phyloP scores from a whole-genome alignment of 2,329 filamentous ascomycete genomes.

The Dactylonectria estremocensis region DNA sequence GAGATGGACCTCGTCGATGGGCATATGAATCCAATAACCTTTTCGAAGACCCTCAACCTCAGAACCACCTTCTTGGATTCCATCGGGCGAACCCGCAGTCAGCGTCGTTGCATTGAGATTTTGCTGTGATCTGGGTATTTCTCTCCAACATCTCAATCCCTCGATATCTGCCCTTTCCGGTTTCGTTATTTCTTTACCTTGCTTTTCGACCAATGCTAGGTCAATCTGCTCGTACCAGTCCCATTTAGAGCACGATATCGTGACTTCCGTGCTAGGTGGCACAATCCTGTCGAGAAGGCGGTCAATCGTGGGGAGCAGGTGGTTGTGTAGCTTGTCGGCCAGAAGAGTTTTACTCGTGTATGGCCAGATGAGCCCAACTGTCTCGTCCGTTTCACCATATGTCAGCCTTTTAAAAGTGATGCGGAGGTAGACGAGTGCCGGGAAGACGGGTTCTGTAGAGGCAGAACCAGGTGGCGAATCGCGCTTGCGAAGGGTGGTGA shows the following conservation, averaged over 20 bases:
- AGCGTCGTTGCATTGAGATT: not conserved
- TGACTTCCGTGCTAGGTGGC: slow-evolving; percentile 31
- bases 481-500: slow-evolving; percentile 9
- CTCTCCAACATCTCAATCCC: slow-evolving; percentile 38
- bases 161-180: slow-evolving; percentile 34
- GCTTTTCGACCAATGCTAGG: slow-evolving; percentile 30
- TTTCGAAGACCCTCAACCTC: not conserved
- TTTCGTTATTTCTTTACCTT: slow-evolving; percentile 30
- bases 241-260: slow-evolving; percentile 36
- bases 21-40: slow-evolving; percentile 40
- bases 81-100: not conserved
- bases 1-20: slow-evolving; percentile 30
- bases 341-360: slow-evolving; percentile 30
- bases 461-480: not conserved
- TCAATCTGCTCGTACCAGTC: slow-evolving; percentile 37
- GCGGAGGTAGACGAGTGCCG: slow-evolving; percentile 31
- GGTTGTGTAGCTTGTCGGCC: slow-evolving; percentile 23
- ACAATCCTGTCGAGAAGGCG: slow-evolving; percentile 31
- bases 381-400: slow-evolving; percentile 28
- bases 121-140: slow-evolving; percentile 10
- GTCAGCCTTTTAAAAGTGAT: slow-evolving; percentile 30
- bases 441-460: slow-evolving; percentile 20
- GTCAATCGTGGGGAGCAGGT: slow-evolving; percentile 32
- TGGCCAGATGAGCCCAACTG: slow-evolving; percentile 33
- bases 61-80: not conserved